Evolutionary conservation across 2,329 filamentous ascomycete genomes (phyloP).

Genomic region (Ophiocordyceps robertsii): DNA sequence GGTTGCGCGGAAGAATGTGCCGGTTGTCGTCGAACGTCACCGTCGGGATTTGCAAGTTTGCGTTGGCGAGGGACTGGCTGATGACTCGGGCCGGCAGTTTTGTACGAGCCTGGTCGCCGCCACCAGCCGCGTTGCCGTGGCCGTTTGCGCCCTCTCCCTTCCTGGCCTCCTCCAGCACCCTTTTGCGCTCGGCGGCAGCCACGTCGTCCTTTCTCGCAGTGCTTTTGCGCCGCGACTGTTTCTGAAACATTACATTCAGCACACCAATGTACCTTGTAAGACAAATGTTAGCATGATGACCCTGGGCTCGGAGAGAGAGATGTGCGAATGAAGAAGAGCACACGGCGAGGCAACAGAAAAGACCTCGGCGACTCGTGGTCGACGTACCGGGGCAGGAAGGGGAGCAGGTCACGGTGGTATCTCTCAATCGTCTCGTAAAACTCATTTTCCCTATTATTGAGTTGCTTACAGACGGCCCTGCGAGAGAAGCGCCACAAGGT

Average conservation of each 20-base stretch:
- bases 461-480: constrained; percentile 90
- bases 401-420: constrained; percentile 76
- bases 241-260: constrained; percentile 88
- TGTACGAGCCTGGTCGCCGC: constrained; percentile 6
- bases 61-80: constrained; percentile 63
- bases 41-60: constrained; percentile 59
- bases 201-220: constrained; percentile 36
- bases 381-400: constrained; percentile 73
- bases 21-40: constrained; percentile 90
- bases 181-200: constrained; percentile 21
- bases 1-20: constrained; percentile 77
- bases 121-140: constrained; percentile 1
- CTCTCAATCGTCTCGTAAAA: constrained; percentile 96
- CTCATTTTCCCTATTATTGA: constrained; percentile 96
- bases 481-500: constrained; percentile 93
- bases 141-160: constrained; percentile 2
- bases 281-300: not conserved
- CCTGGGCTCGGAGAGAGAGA: not conserved
- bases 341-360: not conserved
- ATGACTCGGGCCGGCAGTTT: constrained; percentile 28
- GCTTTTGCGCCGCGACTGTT: constrained; percentile 56
- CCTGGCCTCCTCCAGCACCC: constrained; percentile 15
- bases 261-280: constrained; percentile 78
- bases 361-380: not conserved
- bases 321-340: not conserved